Evolutionary conservation across 257 asterid species (phyloP).

Genomic region (Ehretia macrophylla): DNA sequence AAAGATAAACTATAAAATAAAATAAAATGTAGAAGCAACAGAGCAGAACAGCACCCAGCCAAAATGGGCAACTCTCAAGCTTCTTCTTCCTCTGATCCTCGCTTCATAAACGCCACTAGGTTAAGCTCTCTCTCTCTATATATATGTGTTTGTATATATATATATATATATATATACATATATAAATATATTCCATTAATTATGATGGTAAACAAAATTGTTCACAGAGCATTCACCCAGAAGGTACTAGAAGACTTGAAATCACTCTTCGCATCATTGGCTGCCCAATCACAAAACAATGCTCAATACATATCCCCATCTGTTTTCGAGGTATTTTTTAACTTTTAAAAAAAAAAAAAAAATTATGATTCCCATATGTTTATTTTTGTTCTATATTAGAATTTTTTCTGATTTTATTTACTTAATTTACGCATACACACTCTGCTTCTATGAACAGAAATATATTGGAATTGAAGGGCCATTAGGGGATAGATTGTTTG

Average conservation of each 20-base stretch:
- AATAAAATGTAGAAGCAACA: not conserved
- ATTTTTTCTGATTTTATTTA: too few relatives aligned
- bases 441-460: conserved; percentile 40
- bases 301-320: conserved; percentile 44
- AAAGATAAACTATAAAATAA: not conserved
- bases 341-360: too few relatives aligned
- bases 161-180: not conserved
- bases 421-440: not conserved
- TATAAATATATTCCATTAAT: not conserved
- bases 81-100: conserved; percentile 27
- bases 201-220: not conserved
- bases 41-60: not conserved
- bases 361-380: too few relatives aligned
- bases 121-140: conserved; percentile 1
- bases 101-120: conserved; percentile 29
- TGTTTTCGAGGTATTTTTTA: conserved; percentile 60
- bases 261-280: conserved; percentile 63
- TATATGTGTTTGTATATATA: not conserved
- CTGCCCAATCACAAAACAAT: conserved; percentile 55
- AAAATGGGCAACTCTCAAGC: conserved; percentile 26
- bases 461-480: conserved; percentile 72
- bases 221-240: conserved; percentile 64
- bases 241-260: conserved; percentile 59
- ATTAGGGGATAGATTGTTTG: conserved; percentile 71
- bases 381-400: too few relatives aligned